These are phyloP conservation scores for Castanea crenata DNA, from an alignment of 306 rosid species.

Conservation along the genomic window DNA sequence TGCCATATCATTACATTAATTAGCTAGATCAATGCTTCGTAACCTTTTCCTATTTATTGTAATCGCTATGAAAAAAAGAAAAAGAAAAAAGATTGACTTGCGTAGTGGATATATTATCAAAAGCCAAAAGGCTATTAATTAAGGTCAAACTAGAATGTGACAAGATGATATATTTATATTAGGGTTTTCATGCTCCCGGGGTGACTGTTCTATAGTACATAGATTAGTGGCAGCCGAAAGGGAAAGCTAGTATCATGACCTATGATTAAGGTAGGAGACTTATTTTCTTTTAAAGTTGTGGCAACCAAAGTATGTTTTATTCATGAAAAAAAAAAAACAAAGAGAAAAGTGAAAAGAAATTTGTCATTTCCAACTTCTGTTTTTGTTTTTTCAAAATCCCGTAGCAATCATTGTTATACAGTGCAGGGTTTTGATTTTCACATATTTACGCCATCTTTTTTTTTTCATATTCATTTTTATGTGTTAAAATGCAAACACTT, in stretches of 20 bases:
- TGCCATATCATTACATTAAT: neutral
- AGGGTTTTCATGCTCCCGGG: conserved; percentile 3
- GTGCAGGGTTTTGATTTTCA: neutral
- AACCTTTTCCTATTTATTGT: neutral
- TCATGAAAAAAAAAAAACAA: neutral
- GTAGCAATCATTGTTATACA: neutral
- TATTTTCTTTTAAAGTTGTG: conserved; percentile 25
- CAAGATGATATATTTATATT: neutral
- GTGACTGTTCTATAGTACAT: conserved; percentile 10
- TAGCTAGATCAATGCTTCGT: neutral
- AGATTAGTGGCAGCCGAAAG: conserved; percentile 56
- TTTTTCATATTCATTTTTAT: too few relatives aligned
- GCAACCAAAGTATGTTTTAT: conserved; percentile 24
- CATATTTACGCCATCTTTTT: too few relatives aligned
- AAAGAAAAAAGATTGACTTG: conserved; percentile 18
- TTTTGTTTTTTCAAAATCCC: conserved; percentile 4
- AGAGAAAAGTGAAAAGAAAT: neutral
- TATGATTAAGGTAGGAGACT: conserved; percentile 40
- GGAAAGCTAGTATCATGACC: conserved; percentile 20
- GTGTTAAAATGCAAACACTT: too few relatives aligned
- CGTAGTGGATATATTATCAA: neutral
- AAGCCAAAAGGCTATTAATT: conserved; percentile 2
- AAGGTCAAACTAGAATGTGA: conserved; percentile 20
- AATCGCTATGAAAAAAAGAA: conserved; percentile 9
- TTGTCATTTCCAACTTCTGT: neutral